These are phyloP conservation scores for Mytilinidion resinicola DNA, from an alignment of 495 filamentous ascomycete species.

Conservation along the genomic window DNA sequence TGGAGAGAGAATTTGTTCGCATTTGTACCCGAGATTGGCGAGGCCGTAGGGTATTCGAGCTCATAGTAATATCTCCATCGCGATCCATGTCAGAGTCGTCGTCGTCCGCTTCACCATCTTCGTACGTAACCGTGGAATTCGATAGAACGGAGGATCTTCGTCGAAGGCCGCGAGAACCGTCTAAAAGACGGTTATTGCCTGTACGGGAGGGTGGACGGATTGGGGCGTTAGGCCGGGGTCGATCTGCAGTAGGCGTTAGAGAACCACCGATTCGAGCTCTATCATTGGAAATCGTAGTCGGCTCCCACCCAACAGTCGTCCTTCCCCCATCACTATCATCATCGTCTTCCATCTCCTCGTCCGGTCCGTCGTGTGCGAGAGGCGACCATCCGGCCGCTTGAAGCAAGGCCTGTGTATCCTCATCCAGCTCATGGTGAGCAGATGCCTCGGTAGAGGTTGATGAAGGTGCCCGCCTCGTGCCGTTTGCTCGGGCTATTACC, in stretches of 20 bases:
- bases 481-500: conserved; percentile 23
- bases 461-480: conserved; percentile 16
- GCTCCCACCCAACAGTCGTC: conserved; percentile 36
- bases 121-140: conserved; percentile 25
- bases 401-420: conserved; percentile 24
- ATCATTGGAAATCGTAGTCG: conserved; percentile 32
- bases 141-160: conserved; percentile 29
- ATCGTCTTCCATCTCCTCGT: conserved; percentile 25
- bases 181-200: conserved; percentile 22
- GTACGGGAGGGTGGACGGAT: conserved; percentile 23
- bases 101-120: conserved; percentile 30
- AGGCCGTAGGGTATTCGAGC: conserved; percentile 14
- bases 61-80: conserved; percentile 30
- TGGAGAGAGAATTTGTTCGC: conserved; percentile 12
- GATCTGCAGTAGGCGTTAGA: conserved; percentile 39
- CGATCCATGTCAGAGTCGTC: conserved; percentile 28
- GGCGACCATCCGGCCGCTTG: conserved; percentile 24
- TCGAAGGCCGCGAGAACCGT: conserved; percentile 28
- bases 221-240: conserved; percentile 26
- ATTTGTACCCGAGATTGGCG: conserved; percentile 26
- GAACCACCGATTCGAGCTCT: conserved; percentile 31
- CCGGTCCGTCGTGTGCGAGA: conserved; percentile 24
- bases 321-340: conserved; percentile 31
- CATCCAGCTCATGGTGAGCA: conserved; percentile 22
- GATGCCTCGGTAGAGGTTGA: conserved; percentile 20